These are phyloP conservation scores for Ehretia macrophylla DNA, from an alignment of 257 asterid species.

Conservation along the genomic window DNA sequence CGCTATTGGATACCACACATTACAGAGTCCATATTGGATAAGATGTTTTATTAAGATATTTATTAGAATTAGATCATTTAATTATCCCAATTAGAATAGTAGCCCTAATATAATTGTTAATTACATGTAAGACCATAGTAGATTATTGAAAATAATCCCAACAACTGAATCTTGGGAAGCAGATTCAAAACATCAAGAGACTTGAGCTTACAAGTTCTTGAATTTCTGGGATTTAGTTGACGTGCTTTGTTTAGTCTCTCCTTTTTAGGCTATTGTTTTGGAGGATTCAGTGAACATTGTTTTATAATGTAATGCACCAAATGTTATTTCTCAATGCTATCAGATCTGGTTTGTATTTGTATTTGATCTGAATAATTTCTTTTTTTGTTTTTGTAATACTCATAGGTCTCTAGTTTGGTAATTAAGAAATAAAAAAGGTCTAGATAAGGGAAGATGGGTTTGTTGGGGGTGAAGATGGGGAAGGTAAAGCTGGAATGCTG, in stretches of 20 bases:
- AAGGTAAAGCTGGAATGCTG: too few relatives aligned
- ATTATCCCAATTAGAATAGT: too few relatives aligned
- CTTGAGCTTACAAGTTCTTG: slow-evolving; percentile 14
- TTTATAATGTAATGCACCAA: slow-evolving; percentile 16
- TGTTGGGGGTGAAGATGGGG: too few relatives aligned
- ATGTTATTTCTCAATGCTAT: slow-evolving; percentile 10
- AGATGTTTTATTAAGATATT: too few relatives aligned
- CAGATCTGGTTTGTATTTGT: slow-evolving; percentile 9
- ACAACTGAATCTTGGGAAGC: slow-evolving; percentile 81
- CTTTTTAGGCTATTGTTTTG: slow-evolving; percentile 16
- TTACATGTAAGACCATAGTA: too few relatives aligned
- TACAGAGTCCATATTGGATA: too few relatives aligned
- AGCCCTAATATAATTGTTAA: too few relatives aligned
- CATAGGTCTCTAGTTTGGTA: background rate
- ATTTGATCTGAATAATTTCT: background rate
- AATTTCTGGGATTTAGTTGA: slow-evolving; percentile 5
- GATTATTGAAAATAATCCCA: too few relatives aligned
- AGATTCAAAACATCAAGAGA: slow-evolving; percentile 79
- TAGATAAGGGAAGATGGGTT: too few relatives aligned
- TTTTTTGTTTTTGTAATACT: slow-evolving; percentile 10
- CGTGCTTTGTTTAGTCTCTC: slow-evolving; percentile 5
- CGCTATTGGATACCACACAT: too few relatives aligned
- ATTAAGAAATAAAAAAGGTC: too few relatives aligned
- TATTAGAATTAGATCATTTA: too few relatives aligned
- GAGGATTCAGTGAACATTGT: slow-evolving; percentile 17